Evolutionary conservation across 306 rosid genomes (phyloP).

Genomic region (Castanea sativa): DNA sequence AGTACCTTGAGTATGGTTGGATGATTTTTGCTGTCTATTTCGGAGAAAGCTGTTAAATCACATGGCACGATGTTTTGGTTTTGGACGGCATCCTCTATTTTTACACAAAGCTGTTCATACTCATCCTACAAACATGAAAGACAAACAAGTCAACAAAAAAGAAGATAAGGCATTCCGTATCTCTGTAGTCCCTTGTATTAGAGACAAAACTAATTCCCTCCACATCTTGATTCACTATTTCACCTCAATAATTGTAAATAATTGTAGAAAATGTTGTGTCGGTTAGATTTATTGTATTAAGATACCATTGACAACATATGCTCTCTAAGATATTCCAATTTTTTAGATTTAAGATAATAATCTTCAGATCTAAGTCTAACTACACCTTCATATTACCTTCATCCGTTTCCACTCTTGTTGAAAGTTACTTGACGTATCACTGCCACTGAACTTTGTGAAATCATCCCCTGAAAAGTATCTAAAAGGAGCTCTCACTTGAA

Average conservation of each 20-base stretch:
- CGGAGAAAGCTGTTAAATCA: constrained; percentile 27
- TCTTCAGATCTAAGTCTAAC: too few species aligned
- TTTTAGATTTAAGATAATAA: too few species aligned
- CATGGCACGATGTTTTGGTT: background rate
- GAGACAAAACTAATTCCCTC: too few species aligned
- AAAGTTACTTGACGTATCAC: constrained; percentile 14
- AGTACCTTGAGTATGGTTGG: constrained; percentile 57
- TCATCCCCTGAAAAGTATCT: constrained; percentile 38
- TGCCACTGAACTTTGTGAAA: background rate
- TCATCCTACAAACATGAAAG: constrained; percentile 36
- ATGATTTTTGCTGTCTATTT: constrained; percentile 33
- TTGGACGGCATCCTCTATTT: constrained; percentile 30
- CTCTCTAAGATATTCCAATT: too few species aligned
- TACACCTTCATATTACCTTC: constrained; percentile 29
- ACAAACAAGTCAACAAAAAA: background rate
- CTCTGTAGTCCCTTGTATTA: too few species aligned
- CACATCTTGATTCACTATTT: too few species aligned
- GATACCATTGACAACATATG: too few species aligned
- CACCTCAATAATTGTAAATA: too few species aligned
- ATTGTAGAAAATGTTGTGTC: too few species aligned
- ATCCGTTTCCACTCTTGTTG: constrained; percentile 30
- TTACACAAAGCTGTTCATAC: constrained; percentile 36
- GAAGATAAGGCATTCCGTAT: too few species aligned
- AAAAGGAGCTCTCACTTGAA: constrained; percentile 68
- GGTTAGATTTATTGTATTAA: too few species aligned